A percentile compares a stretch with the other conserved stretches of the same genome.
phyloP scores from a whole-genome alignment of 2,329 filamentous ascomycete genomes.

The Capronia epimyces region DNA sequence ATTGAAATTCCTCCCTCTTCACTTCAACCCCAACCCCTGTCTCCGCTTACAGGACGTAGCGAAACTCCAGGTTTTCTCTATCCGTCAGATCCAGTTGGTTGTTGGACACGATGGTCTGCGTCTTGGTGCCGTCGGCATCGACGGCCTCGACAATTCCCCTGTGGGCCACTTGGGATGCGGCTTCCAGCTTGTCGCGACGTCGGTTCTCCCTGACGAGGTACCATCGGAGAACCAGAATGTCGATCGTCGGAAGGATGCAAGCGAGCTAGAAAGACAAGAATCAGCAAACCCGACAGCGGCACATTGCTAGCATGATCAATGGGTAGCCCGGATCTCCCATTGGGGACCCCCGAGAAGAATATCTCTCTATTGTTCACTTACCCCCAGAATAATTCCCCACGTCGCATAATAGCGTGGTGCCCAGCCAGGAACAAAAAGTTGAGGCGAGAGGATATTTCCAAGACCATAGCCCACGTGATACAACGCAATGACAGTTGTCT shows the following conservation, averaged over 20 bases:
- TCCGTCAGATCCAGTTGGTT: constrained; percentile 49
- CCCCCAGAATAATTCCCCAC: constrained; percentile 30
- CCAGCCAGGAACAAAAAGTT: constrained; percentile 55
- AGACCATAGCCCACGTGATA: constrained; percentile 56
- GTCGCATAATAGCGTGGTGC: constrained; percentile 42
- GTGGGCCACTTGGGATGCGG: constrained; percentile 10
- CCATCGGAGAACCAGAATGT: constrained; percentile 39
- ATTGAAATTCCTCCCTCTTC: too few species aligned
- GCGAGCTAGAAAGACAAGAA: constrained; percentile 33
- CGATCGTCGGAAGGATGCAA: constrained; percentile 37
- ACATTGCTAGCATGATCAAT: too few species aligned
- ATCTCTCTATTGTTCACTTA: constrained; percentile 30
- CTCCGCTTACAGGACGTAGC: not conserved
- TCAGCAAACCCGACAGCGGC: constrained; percentile 23
- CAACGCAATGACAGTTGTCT: constrained; percentile 57
- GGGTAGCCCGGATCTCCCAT: too few species aligned
- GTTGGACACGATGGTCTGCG: constrained; percentile 34
- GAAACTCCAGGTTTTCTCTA: constrained; percentile 41
- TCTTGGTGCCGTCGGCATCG: constrained; percentile 33
- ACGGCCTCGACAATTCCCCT: constrained; percentile 41
- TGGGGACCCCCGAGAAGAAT: too few species aligned
- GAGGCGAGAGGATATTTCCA: constrained; percentile 57
- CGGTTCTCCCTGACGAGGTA: constrained; percentile 46
- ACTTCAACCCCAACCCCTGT: too few species aligned
- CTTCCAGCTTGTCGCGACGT: constrained; percentile 39